Evolutionary conservation across 208 protist genomes (phyloP), one percentile per base, ranked within the genome.

Genomic region (Crithidia bombi): DNA sequence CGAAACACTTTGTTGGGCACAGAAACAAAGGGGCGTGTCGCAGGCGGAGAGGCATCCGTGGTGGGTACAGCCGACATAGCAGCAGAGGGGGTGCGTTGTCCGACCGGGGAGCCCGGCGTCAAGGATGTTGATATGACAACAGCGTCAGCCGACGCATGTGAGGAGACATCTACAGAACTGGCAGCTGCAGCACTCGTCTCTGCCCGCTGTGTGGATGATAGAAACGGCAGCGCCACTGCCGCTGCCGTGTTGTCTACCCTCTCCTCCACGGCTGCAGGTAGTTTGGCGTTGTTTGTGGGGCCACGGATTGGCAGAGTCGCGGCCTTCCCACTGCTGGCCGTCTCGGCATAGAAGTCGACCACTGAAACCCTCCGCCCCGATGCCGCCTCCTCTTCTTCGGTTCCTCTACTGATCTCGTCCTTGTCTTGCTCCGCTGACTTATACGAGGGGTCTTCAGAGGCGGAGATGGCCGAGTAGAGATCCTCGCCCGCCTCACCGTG

Each of bases 311-410:
- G 39, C 15, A 5, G 36, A 5, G 51, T 12, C 12, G 14, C 11
- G n/a, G 5, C 44, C 14, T 19, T 30, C 12, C 47, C 3, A 25
- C 3, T 36, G n/a, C 7, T 23, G 23, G 25, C 21, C 12, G 0
- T 23, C 33, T 7, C 61, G 61, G n/a, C n/a, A n/a, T 66, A 61
- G 19, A 74, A 32, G 36, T 66, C 58, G 1, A 66, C 61, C 4
- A 54, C 46, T 1, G 61, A 47, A 2, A 56, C 25, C 25, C 5
- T 19, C 9, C 26, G 3, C 19, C 11, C 32, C n/a, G n/a, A n/a
- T n/a, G n/a, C n/a, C n/a, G n/a, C n/a, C n/a, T n/a, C 2, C 35
- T 17, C 32, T 50, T 36, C 19, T 23, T 52, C 32, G 17, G 26
- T 39, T 7, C 23, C 19, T 49, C 44, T 32, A 28, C 25, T 6